These are phyloP conservation scores for Bolboschoenoplectus hybrid DNA, from an alignment of 202 grass and related monocot genomes.

Conservation along the genomic window DNA sequence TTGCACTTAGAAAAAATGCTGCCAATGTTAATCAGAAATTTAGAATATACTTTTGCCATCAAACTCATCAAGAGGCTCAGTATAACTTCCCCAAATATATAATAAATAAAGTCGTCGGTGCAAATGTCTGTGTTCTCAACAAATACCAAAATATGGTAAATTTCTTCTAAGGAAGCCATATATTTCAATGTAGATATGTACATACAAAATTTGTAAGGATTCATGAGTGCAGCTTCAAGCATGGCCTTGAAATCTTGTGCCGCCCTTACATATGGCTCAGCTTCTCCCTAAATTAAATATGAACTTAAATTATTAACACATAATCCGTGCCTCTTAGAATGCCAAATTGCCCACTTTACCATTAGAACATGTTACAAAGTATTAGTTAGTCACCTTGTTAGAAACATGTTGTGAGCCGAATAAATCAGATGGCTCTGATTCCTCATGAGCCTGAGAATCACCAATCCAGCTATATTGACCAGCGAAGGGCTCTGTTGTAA, in stretches of 20 bases:
- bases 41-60: not conserved
- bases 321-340: not conserved
- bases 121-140: not conserved
- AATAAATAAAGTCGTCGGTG: not conserved
- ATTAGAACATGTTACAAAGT: conserved; percentile 14
- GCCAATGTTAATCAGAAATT: not conserved
- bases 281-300: conserved; percentile 48
- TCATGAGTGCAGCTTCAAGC: conserved; percentile 80
- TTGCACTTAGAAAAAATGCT: not conserved
- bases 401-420: conserved; percentile 45
- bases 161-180: not conserved
- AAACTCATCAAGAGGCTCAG: not conserved
- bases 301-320: conserved; percentile 22
- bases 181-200: conserved; percentile 31
- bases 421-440: conserved; percentile 48
- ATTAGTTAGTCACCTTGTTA: conserved; percentile 50
- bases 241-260: conserved; percentile 77
- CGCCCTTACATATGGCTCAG: conserved; percentile 51
- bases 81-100: not conserved
- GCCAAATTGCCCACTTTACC: not conserved
- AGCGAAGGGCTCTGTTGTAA: conserved; percentile 16
- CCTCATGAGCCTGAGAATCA: conserved; percentile 42
- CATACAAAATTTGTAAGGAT: conserved; percentile 78
- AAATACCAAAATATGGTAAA: not conserved
- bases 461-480: conserved; percentile 58